phyloP scores from a whole-genome alignment of 2,329 filamentous ascomycete species.

The Madurella mycetomatis region DNA sequence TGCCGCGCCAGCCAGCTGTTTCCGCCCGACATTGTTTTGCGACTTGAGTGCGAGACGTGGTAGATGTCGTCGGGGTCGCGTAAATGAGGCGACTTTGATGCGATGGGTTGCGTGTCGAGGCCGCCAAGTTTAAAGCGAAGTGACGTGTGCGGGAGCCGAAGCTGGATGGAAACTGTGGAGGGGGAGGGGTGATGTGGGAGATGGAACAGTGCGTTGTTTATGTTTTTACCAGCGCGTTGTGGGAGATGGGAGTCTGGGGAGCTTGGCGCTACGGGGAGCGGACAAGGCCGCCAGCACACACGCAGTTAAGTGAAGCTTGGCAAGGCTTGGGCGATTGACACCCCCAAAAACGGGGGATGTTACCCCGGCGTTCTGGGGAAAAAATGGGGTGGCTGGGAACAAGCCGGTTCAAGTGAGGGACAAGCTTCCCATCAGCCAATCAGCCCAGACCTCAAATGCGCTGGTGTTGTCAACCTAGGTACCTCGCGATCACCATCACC shows the following conservation, averaged over 20 bases:
- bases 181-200: slow-evolving; percentile 8
- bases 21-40: slow-evolving; percentile 24
- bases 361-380: neutral
- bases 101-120: slow-evolving; percentile 18
- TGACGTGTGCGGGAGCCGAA: slow-evolving; percentile 5
- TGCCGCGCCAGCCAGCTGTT: slow-evolving; percentile 74
- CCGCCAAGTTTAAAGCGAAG: neutral
- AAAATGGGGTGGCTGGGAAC: slow-evolving; percentile 20
- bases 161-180: neutral
- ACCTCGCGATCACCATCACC: slow-evolving; percentile 14
- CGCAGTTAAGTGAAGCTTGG: no score
- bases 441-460: no score
- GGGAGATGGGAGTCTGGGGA: slow-evolving; percentile 3
- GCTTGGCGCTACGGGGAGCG: no score
- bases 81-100: slow-evolving; percentile 31
- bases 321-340: neutral
- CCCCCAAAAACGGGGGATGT: neutral
- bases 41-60: slow-evolving; percentile 8
- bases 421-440: slow-evolving; percentile 6
- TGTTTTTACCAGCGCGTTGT: slow-evolving; percentile 29
- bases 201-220: slow-evolving; percentile 32
- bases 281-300: no score
- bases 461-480: neutral
- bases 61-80: slow-evolving; percentile 31
- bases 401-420: slow-evolving; percentile 7